Base-by-base conservation (phyloP, 805 yeast species). In the Saturnispora mendoncae region DNA sequence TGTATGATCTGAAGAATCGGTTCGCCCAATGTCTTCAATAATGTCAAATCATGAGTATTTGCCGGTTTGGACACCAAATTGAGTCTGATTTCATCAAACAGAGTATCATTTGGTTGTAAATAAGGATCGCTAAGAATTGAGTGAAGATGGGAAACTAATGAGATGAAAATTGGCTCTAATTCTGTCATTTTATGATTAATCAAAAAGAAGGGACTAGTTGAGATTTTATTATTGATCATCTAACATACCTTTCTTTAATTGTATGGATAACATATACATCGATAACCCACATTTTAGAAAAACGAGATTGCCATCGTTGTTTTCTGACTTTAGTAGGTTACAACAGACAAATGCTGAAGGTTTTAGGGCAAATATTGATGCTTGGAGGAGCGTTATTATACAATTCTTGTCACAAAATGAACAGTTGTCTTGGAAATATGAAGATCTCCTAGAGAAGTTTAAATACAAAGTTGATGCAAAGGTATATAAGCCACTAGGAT, bases 271-370 rank as follows among this genome's bases (percentile, higher is more conserved):
- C 9, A 31, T 44, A 10, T 46, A 37, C 29, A 18, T 24, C 2
- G 17, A 33, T 3, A 31, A 42, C 23, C 6, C 20, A 3, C 42
- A 47, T 10, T 47, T 47, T 23, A 34, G 44, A n/a, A 36, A 26
- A 6, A 51, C 66, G 8, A 56, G 79, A 20, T 54, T 69, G 26
- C 54, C 60, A 4, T 72, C 78, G n/a, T 58, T 73, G 33, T 73
- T 63, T 45, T 68, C 76, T 2, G 69, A 72, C 46, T 73, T 71
- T 47, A 47, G 59, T 8, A 56, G 65, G n/a, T 56, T 73, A 24
- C 57, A 60, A 42, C 69, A 65, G 10, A 35, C 56, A 3, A 73
- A 73, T 45, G 62, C 60, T 3, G 76, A 69, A 42, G 79, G 79
- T 6, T 72, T 61, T 42, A 64, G 56, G 18, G 78, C 78, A 13